Base-by-base conservation (phyloP, 345 rosid species). In the Rhizophora apiculata region DNA sequence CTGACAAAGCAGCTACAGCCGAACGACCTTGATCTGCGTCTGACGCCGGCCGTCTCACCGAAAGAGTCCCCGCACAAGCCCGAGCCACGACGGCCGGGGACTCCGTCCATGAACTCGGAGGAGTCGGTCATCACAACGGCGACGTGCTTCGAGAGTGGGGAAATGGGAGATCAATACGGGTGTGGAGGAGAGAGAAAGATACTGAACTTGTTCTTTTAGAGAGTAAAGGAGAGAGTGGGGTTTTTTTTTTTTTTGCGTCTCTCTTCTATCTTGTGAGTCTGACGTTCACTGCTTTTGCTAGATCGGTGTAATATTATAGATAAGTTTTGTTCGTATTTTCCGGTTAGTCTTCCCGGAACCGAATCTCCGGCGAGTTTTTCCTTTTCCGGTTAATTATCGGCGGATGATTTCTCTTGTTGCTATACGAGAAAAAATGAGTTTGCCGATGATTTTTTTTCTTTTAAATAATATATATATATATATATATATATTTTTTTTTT, bases 51-150 rank as follows among this genome's bases (percentile, higher is more conserved):
- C n/a, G 68, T 72, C 0, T 60, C 73, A 1, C 65, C 70, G 0
- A 87, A 80, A 61, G 60, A 10, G 16, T 69, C 73, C 21, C 62
- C 74, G 2, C 26, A 8, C 6, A 79, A 80, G 63, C 74, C 72
- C 8, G 88, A 78, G 24, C n/a, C 51, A 46, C 71, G 84, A 59
- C 78, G 96, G 61, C 84, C 88, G 2, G 83, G 63, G 32, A 82
- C 91, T 26, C 93, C 93, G 60, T 93, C 97, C 20, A 86, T 89
- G 97, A 91, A 87, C 76, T 94, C 96, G 4, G 96, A 89, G 83
- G 97, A 84, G 63, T 94, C 97, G 2, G 92, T 63, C 13, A 88
- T 89, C 63, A 90, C 94, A 31, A 63, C 73, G 2, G 36, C 70
- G 1, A 85, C 98, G 22, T 86, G 87, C 67, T 79, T 81, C 8